Conservation (phyloP, 257 asterid species). For the Solanum paucissectum region DNA sequence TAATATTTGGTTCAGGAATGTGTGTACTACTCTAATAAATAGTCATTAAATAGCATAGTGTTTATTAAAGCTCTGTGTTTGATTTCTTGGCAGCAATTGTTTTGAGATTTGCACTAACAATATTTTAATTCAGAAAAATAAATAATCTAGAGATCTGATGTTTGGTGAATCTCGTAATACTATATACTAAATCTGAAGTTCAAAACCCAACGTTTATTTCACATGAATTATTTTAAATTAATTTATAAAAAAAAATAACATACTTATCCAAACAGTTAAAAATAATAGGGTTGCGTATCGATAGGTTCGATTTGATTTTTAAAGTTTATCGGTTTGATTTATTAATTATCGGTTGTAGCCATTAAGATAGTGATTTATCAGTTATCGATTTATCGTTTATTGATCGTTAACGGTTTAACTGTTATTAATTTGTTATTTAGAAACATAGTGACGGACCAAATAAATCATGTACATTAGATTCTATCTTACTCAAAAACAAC, state of each 20-base stretch:
- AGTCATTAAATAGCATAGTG: neutral
- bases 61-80: conserved; percentile 13
- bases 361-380: neutral
- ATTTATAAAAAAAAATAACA: too few species aligned
- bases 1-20: neutral
- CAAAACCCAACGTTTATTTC: neutral
- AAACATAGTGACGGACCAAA: neutral
- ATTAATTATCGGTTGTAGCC: too few species aligned
- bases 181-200: neutral
- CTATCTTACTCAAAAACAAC: too few species aligned
- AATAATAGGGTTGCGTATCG: too few species aligned
- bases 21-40: neutral
- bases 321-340: too few species aligned
- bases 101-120: conserved; percentile 8
- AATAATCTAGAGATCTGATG: neutral
- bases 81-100: conserved; percentile 10
- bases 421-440: neutral
- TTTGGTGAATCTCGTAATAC: neutral
- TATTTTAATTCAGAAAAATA: neutral
- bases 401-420: too few species aligned
- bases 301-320: too few species aligned
- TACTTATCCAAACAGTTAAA: too few species aligned
- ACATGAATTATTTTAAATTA: too few species aligned
- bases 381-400: too few species aligned
- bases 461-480: too few species aligned